Percentiles rank a stretch among this genome's conserved stretches.
Evolutionary conservation across 148 eudicot species (phyloP).

Genomic region (Rhododendron vialii): DNA sequence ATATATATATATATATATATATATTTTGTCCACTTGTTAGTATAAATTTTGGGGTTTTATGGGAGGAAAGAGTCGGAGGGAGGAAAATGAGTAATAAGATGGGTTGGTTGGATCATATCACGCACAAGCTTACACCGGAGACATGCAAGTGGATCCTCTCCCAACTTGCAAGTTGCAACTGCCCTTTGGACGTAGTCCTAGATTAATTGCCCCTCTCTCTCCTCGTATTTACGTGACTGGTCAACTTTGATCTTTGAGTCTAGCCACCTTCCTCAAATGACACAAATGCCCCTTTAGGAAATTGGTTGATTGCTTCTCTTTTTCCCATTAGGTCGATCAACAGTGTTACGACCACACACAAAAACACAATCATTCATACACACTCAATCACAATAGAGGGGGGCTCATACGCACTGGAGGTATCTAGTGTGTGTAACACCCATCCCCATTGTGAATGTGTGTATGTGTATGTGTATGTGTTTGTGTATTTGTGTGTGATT

Average conservation of each 20-base stretch:
- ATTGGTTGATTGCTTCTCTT: neutral
- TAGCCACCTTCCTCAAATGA: neutral
- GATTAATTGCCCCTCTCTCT: neutral
- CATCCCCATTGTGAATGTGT: too few species aligned
- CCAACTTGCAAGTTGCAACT: conserved; percentile 24
- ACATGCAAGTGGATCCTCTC: conserved; percentile 20
- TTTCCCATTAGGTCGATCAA: too few species aligned
- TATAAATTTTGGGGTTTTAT: neutral
- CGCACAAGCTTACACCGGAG: conserved; percentile 24
- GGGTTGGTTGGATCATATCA: neutral
- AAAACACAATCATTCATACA: too few species aligned
- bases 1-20: too few species aligned
- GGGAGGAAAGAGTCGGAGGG: neutral
- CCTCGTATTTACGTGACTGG: neutral
- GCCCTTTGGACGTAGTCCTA: conserved; percentile 8
- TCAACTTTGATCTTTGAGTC: neutral
- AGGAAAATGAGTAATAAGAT: neutral
- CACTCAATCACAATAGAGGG: too few species aligned
- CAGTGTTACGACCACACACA: too few species aligned
- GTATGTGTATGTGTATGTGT: too few species aligned
- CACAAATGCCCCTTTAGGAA: neutral
- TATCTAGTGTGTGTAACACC: too few species aligned
- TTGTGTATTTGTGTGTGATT: too few species aligned
- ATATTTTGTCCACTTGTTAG: conserved; percentile 13
- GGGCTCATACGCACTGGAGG: too few species aligned